Evolutionary conservation across 176 grass and related monocot genomes (phyloP).

Genomic region (Carex myosuroides): DNA sequence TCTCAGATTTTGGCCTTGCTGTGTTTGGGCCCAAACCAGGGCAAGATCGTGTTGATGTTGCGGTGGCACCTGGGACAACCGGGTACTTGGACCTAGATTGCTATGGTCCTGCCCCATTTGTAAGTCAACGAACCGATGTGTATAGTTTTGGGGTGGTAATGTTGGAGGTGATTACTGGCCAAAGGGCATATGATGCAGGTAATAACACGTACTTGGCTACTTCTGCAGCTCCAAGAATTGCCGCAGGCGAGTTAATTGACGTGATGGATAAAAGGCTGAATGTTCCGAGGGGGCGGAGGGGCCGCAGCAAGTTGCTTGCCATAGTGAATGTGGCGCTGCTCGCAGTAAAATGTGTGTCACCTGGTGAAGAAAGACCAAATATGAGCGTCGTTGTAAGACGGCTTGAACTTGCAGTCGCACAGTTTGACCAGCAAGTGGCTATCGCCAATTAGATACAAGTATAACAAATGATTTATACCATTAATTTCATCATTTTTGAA

Average conservation of each 20-base stretch:
- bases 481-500: background rate
- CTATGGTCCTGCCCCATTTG: background rate
- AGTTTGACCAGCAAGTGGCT: background rate
- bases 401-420: background rate
- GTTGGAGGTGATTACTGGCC: background rate
- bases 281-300: background rate
- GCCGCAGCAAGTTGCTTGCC: background rate
- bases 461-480: background rate
- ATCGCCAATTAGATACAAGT: background rate
- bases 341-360: background rate
- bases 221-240: background rate
- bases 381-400: background rate
- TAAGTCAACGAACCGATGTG: background rate
- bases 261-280: background rate
- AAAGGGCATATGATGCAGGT: background rate
- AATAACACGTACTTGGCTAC: background rate
- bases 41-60: background rate
- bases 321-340: background rate
- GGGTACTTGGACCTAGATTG: background rate
- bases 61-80: background rate
- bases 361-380: background rate
- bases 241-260: background rate
- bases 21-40: background rate
- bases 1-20: background rate
- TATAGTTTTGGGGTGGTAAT: conserved; percentile 13